phyloP scores from a whole-genome alignment of 2,329 filamentous ascomycete genomes.

The Aspergillus pseudonomiae region DNA sequence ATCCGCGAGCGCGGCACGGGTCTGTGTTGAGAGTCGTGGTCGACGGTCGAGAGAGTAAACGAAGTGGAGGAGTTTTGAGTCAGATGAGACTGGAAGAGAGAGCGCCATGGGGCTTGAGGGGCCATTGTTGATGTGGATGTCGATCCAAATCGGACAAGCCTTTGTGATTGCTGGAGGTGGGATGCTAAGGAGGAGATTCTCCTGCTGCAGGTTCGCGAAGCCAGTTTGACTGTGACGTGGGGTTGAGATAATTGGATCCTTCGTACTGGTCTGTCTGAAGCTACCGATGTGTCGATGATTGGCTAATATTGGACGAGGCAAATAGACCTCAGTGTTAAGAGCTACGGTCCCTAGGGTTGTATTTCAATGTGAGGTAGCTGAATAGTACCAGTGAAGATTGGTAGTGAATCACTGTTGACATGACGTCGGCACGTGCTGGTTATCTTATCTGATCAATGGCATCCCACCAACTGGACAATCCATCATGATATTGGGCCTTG shows the following conservation, averaged over 20 bases:
- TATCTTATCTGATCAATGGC: slow-evolving; percentile 18
- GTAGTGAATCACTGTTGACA: neutral
- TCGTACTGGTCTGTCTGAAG: neutral
- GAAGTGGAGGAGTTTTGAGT: slow-evolving; percentile 25
- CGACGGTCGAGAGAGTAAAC: slow-evolving; percentile 33
- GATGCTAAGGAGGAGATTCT: neutral
- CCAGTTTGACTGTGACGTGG: neutral
- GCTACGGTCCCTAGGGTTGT: neutral
- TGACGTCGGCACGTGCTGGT: slow-evolving; percentile 11
- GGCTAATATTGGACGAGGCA: neutral
- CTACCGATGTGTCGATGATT: neutral
- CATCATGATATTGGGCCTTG: neutral
- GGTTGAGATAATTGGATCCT: neutral
- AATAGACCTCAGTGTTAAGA: neutral
- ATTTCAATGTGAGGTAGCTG: neutral
- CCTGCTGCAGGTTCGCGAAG: neutral
- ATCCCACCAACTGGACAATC: neutral
- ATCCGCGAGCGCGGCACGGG: slow-evolving; percentile 50
- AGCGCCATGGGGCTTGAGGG: slow-evolving; percentile 32
- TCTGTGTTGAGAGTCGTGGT: slow-evolving; percentile 16
- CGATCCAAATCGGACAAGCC: neutral
- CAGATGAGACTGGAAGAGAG: slow-evolving; percentile 29
- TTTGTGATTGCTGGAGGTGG: neutral
- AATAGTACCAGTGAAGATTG: neutral
- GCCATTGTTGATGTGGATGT: slow-evolving; percentile 11